Conservation (phyloP, 23 red algal genomes). For the Gracilaria domingensis region DNA sequence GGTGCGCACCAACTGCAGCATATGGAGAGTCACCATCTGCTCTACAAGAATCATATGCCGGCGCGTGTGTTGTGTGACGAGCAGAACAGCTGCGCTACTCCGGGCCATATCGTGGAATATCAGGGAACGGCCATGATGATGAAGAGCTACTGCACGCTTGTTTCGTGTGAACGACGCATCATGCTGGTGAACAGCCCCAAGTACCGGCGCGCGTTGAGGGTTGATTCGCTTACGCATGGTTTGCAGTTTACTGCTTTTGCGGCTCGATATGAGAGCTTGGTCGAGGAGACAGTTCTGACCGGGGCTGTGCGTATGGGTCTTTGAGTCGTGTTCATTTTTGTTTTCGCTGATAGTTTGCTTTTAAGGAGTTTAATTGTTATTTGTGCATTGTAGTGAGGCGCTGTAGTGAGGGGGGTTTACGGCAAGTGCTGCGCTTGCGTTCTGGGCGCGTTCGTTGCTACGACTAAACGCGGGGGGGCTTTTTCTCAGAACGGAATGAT, state of each 20-base stretch:
- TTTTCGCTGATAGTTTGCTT: background rate
- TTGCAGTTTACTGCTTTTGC: slow-evolving; percentile 30
- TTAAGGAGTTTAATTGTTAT: background rate
- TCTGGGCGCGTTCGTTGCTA: too few relatives aligned
- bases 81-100: slow-evolving; percentile 16
- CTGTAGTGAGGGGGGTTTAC: background rate
- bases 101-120: slow-evolving; percentile 20
- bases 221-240: slow-evolving; percentile 1
- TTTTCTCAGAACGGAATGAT: too few relatives aligned
- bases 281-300: background rate
- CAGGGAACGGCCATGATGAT: slow-evolving; percentile 16
- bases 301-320: slow-evolving; percentile 16
- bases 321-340: background rate
- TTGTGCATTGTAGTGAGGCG: background rate
- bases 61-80: slow-evolving; percentile 21
- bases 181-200: slow-evolving; percentile 27
- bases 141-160: slow-evolving; percentile 3
- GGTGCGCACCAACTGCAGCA: slow-evolving; percentile 13
- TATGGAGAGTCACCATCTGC: slow-evolving; percentile 1
- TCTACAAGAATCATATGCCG: slow-evolving; percentile 16
- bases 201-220: background rate
- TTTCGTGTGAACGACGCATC: background rate
- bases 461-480: too few relatives aligned
- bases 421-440: too few relatives aligned
- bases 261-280: background rate